phyloP scores from a whole-genome alignment of 805 yeast species.

The Candida odintsovae region DNA sequence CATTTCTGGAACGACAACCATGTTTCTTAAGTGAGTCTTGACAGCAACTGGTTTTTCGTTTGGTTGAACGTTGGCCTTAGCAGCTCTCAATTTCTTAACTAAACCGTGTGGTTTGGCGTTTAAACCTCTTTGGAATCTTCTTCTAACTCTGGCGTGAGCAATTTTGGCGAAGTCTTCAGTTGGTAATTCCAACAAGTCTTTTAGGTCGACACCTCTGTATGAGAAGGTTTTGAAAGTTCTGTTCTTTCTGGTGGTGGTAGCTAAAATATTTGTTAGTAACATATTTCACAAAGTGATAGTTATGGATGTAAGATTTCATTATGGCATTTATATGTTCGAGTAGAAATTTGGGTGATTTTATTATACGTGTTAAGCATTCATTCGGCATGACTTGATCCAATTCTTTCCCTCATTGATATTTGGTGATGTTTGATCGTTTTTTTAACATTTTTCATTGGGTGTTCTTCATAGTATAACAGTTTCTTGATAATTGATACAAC shows the following conservation, averaged over 20 bases:
- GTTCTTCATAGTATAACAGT: too few relatives aligned
- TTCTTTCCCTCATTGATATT: too few relatives aligned
- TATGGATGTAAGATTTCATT: background rate
- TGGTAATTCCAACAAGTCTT: constrained; percentile 86
- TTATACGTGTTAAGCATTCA: too few relatives aligned
- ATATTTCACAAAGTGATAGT: background rate
- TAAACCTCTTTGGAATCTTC: constrained; percentile 98
- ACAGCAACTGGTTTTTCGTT: constrained; percentile 97
- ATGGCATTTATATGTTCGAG: too few relatives aligned
- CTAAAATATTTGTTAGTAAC: constrained; percentile 22
- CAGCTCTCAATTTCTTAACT: constrained; percentile 96
- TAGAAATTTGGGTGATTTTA: too few relatives aligned
- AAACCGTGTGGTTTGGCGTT: constrained; percentile 93
- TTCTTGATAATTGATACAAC: too few relatives aligned
- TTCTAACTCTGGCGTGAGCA: constrained; percentile 98
- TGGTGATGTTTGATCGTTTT: too few relatives aligned
- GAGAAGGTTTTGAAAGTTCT: constrained; percentile 94
- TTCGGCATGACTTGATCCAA: too few relatives aligned
- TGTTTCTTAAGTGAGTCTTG: constrained; percentile 99
- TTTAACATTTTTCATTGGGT: too few relatives aligned
- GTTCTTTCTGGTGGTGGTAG: constrained; percentile 62
- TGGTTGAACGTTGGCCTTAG: constrained; percentile 82
- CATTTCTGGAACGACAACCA: constrained; percentile 99
- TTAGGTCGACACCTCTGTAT: constrained; percentile 98
- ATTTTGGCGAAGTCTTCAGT: constrained; percentile 96